Conservation (phyloP, 495 filamentous ascomycete species). For the Chaetomium cochliodes region DNA sequence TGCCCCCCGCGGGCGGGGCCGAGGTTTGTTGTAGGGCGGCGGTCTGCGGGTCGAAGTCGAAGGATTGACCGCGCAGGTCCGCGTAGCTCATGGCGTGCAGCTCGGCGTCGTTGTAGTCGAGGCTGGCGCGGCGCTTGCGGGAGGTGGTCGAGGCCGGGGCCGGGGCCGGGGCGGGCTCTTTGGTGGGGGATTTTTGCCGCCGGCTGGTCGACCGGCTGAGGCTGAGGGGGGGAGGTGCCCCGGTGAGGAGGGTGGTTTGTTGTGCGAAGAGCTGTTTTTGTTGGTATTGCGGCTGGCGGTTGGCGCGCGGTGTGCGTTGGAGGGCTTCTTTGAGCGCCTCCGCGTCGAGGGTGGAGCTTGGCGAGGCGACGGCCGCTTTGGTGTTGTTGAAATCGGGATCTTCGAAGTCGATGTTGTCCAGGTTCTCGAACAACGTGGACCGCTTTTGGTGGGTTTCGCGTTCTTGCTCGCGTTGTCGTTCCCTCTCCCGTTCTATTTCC, state of each 20-base stretch:
- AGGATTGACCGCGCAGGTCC: slow-evolving; percentile 52
- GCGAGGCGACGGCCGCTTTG: slow-evolving; percentile 30
- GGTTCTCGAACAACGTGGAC: slow-evolving; percentile 36
- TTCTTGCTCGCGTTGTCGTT: slow-evolving; percentile 25
- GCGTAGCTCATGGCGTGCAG: slow-evolving; percentile 55
- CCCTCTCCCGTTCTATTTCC: slow-evolving; percentile 26
- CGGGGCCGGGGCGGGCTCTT: background rate
- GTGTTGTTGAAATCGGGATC: slow-evolving; percentile 35
- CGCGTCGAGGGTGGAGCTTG: slow-evolving; percentile 25
- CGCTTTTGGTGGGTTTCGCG: slow-evolving; percentile 35
- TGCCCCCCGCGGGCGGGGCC: slow-evolving; percentile 18
- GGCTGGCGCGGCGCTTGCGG: slow-evolving; percentile 41
- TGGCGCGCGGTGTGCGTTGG: slow-evolving; percentile 31
- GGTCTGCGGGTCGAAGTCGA: slow-evolving; percentile 53
- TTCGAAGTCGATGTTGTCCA: slow-evolving; percentile 27
- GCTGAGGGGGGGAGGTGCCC: slow-evolving; percentile 19
- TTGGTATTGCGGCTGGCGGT: slow-evolving; percentile 7
- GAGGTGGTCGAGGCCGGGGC: slow-evolving; percentile 9
- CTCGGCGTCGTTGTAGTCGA: slow-evolving; percentile 55
- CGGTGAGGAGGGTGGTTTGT: slow-evolving; percentile 19
- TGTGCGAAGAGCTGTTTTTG: background rate
- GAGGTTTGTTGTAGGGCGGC: slow-evolving; percentile 32
- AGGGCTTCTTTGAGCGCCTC: slow-evolving; percentile 29
- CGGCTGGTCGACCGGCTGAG: slow-evolving; percentile 38
- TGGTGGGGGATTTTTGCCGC: slow-evolving; percentile 29